These are phyloP conservation scores for Backusella morwellensis DNA, from an alignment of 192 early-diverging fungal genomes.

Conservation along the genomic window DNA sequence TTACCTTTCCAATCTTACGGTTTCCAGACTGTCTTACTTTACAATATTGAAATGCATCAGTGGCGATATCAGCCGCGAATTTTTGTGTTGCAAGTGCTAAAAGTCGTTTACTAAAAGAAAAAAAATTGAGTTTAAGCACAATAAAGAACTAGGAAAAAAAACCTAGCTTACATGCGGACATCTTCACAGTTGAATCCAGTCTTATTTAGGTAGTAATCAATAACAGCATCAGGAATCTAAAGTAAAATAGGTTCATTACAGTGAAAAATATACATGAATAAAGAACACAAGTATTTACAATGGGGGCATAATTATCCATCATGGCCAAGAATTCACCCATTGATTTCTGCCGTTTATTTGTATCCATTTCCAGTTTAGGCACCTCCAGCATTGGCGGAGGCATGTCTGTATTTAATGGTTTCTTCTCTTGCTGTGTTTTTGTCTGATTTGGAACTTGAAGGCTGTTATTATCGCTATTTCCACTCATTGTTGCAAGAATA, in stretches of 20 bases:
- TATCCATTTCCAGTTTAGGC: constrained; percentile 6
- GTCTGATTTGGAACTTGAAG: constrained; percentile 4
- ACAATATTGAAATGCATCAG: constrained; percentile 81
- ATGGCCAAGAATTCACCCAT: constrained; percentile 79
- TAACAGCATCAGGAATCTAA: constrained; percentile 90
- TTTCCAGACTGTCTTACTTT: constrained; percentile 72
- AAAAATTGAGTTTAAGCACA: background rate
- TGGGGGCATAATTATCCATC: constrained; percentile 85
- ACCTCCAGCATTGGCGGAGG: background rate
- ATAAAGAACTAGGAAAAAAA: background rate
- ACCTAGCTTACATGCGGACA: constrained; percentile 53
- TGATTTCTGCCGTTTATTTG: constrained; percentile 20
- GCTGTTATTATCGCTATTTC: background rate
- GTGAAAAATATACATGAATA: background rate
- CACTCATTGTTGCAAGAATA: background rate
- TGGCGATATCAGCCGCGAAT: constrained; percentile 82
- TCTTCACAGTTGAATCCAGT: constrained; percentile 83
- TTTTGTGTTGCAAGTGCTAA: constrained; percentile 84
- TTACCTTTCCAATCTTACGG: constrained; percentile 39
- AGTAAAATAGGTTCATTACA: background rate
- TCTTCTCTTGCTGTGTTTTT: background rate
- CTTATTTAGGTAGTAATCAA: constrained; percentile 84
- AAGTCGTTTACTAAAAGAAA: constrained; percentile 58
- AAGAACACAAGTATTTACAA: constrained; percentile 47
- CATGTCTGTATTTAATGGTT: background rate